phyloP scores from a whole-genome alignment of 2,329 filamentous ascomycete genomes.

The Fusarium camptoceras region DNA sequence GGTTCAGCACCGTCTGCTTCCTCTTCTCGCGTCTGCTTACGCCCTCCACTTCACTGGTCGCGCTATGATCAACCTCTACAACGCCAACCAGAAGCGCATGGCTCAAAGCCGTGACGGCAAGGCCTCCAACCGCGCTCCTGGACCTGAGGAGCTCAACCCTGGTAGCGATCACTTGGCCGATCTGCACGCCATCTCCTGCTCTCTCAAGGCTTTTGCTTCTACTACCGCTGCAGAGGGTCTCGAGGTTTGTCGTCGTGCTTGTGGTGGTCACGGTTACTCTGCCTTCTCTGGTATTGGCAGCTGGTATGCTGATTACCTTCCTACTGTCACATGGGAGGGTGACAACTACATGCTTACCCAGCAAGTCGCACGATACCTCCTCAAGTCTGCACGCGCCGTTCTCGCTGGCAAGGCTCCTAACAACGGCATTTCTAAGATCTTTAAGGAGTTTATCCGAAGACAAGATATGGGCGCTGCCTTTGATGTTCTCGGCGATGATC shows the following conservation, averaged over 20 bases:
- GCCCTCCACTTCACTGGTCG: slow-evolving; percentile 84
- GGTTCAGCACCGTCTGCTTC: slow-evolving; percentile 79
- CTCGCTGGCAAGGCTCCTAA: slow-evolving; percentile 67
- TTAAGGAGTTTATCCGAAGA: slow-evolving; percentile 72
- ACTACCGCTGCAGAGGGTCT: slow-evolving; percentile 79
- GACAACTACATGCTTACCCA: slow-evolving; percentile 88
- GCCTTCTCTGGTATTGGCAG: slow-evolving; percentile 80
- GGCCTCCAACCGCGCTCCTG: slow-evolving; percentile 64
- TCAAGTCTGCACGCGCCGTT: slow-evolving; percentile 79
- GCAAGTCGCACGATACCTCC: slow-evolving; percentile 80
- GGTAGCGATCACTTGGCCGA: slow-evolving; percentile 78
- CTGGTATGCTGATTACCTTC: slow-evolving; percentile 81
- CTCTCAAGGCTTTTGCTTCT: slow-evolving; percentile 78
- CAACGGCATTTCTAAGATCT: slow-evolving; percentile 62
- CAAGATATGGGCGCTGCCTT: slow-evolving; percentile 79
- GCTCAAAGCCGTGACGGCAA: slow-evolving; percentile 55
- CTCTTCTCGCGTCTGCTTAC: slow-evolving; percentile 78
- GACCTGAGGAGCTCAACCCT: slow-evolving; percentile 72
- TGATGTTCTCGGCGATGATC: slow-evolving; percentile 76
- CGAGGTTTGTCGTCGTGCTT: slow-evolving; percentile 79
- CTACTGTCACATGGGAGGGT: slow-evolving; percentile 78
- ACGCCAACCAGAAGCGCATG: slow-evolving; percentile 78
- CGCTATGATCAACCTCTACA: slow-evolving; percentile 79
- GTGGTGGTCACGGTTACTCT: slow-evolving; percentile 81
- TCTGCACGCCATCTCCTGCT: slow-evolving; percentile 80